phyloP scores from a whole-genome alignment of 768 basidiomycete species.

The Gloeophyllum trabeum region DNA sequence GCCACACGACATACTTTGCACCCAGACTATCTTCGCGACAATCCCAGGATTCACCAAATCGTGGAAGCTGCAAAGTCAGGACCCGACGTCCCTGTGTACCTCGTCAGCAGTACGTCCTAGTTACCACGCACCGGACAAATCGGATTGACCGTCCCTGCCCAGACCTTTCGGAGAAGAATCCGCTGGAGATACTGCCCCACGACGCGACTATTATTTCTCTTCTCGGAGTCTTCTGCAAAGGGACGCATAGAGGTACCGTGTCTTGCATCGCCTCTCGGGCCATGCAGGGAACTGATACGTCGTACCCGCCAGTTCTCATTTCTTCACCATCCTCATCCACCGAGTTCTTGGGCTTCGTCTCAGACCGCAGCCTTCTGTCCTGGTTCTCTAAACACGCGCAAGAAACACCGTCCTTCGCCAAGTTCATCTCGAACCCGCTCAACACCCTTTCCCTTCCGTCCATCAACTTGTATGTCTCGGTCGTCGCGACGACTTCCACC shows the following conservation, averaged over 20 bases:
- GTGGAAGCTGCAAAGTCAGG: slow-evolving; percentile 66
- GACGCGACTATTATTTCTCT: slow-evolving; percentile 55
- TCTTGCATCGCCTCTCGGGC: not conserved
- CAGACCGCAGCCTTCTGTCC: slow-evolving; percentile 58
- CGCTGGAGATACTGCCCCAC: slow-evolving; percentile 49
- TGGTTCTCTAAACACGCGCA: slow-evolving; percentile 55
- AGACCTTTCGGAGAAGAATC: slow-evolving; percentile 86
- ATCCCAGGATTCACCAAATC: slow-evolving; percentile 55
- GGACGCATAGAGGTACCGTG: slow-evolving; percentile 55
- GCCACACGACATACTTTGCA: slow-evolving; percentile 64
- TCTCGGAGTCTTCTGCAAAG: slow-evolving; percentile 54
- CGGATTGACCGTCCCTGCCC: too few species aligned
- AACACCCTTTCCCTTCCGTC: slow-evolving; percentile 50
- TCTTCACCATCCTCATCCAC: slow-evolving; percentile 29
- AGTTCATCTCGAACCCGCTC: slow-evolving; percentile 43
- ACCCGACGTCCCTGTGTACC: slow-evolving; percentile 57
- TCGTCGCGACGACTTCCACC: slow-evolving; percentile 50
- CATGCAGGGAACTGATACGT: not conserved
- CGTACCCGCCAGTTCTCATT: slow-evolving; percentile 36
- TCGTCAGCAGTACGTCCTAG: slow-evolving; percentile 60
- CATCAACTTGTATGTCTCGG: slow-evolving; percentile 46
- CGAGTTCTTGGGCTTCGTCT: slow-evolving; percentile 59
- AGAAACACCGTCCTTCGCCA: slow-evolving; percentile 30
- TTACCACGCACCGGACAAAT: too few species aligned
- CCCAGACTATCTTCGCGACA: slow-evolving; percentile 46